Evolutionary conservation across 2,329 filamentous ascomycete species (phyloP), one percentile per base, ranked within the genome.

Genomic region (Pochonia chlamydosporia): DNA sequence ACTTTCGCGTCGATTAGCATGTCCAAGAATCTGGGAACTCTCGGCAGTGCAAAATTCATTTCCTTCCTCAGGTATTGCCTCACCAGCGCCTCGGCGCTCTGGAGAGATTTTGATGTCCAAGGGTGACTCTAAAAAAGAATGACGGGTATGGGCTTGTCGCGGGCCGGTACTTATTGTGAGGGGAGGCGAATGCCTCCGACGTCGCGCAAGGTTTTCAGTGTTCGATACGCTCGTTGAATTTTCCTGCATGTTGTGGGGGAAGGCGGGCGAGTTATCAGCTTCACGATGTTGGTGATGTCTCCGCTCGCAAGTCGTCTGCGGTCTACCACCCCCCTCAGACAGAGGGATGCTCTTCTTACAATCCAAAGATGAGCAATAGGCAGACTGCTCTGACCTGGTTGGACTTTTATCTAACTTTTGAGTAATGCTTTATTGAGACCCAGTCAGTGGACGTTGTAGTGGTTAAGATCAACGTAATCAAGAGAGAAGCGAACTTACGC

Each of bases 401-500:
- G 56, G 62, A 50, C 54, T 63, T 39, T 44, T 55, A 21, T 57
- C 56, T 13, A 63, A 53, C 44, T 62, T 65, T 16, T 56, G 54
- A 9, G 63, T 63, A 40, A 69, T 68, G 11, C 66, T 69, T 42
- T 37, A 26, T n/a, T 5, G 1, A 18, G 3, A 5, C 42, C 61
- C 31, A 60, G 51, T 24, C 10, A 46, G 39, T 23, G 16, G 26
- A 24, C n/a, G n/a, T 31, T 4, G 13, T 20, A n/a, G 14, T n/a
- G 18, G 10, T 10, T 16, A 33, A n/a, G 10, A 26, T 21, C 28
- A 8, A 20, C 18, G 28, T 28, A 18, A 39, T 16, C 10, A 37
- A 31, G 11, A 35, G n/a, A 20, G 5, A 11, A 23, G 28, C 8
- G 11, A 31, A 43, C 70, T 50, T 63, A 75, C 74, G 66, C 70